Percentiles rank a stretch among this genome's conserved stretches.
phyloP scores from a whole-genome alignment of 768 basidiomycete species.

The Kwoniella europaea region DNA sequence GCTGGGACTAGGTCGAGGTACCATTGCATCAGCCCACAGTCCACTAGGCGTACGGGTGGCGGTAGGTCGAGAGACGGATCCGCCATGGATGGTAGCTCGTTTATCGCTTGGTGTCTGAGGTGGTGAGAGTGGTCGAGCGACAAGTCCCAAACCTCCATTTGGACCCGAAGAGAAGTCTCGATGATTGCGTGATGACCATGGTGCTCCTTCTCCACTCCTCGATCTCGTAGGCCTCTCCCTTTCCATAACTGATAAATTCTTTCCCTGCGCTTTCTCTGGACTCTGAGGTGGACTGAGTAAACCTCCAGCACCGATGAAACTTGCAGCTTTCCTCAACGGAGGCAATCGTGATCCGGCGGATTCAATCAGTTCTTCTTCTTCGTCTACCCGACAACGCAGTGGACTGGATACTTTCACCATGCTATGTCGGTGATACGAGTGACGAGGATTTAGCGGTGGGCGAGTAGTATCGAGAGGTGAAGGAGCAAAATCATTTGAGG shows the following conservation, averaged over 20 bases:
- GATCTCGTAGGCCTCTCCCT: conserved; percentile 32
- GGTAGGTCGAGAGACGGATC: background rate
- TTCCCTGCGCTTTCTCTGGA: conserved; percentile 23
- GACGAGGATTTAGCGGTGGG: conserved; percentile 4
- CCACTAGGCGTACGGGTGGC: conserved; percentile 17
- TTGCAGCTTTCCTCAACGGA: conserved; percentile 22
- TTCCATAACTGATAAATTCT: conserved; percentile 29
- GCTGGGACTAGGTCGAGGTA: conserved; percentile 6
- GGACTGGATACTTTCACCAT: conserved; percentile 51
- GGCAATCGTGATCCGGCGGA: conserved; percentile 4
- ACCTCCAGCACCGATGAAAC: conserved; percentile 39
- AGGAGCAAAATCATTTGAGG: conserved; percentile 15
- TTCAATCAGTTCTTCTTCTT: conserved; percentile 28
- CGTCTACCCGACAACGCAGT: conserved; percentile 51
- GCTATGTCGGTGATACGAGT: conserved; percentile 37
- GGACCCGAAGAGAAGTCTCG: conserved; percentile 14
- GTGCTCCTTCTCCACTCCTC: conserved; percentile 3
- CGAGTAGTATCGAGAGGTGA: conserved; percentile 31
- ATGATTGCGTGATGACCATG: conserved; percentile 29
- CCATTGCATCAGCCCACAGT: conserved; percentile 30
- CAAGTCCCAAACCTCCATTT: conserved; percentile 12
- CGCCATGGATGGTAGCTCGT: conserved; percentile 13
- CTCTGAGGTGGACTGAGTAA: conserved; percentile 40
- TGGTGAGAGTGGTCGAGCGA: conserved; percentile 39
- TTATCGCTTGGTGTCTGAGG: conserved; percentile 18